A percentile compares a stretch with the other conserved stretches of the same genome.
phyloP scores from a whole-genome alignment of 805 yeast species.

The Jamesozyma hellenica region DNA sequence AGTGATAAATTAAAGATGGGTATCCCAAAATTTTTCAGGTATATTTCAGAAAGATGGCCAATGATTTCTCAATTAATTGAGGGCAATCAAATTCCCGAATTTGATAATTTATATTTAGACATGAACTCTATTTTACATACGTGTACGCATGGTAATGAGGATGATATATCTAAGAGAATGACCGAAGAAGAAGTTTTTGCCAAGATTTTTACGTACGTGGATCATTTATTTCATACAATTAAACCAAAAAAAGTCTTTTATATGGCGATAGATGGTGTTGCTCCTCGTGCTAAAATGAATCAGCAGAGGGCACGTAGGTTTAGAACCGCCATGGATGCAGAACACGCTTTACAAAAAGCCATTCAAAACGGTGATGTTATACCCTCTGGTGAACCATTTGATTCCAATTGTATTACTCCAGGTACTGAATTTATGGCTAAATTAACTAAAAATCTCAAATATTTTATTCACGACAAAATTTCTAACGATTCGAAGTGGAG shows the following conservation, averaged over 20 bases:
- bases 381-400: slow-evolving; percentile 75
- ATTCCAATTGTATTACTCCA: slow-evolving; percentile 88
- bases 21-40: slow-evolving; percentile 93
- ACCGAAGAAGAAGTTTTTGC: slow-evolving; percentile 88
- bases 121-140: slow-evolving; percentile 95
- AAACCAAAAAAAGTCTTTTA: slow-evolving; percentile 78
- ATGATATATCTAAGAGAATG: slow-evolving; percentile 48
- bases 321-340: slow-evolving; percentile 88
- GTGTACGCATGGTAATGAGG: slow-evolving; percentile 82
- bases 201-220: slow-evolving; percentile 88
- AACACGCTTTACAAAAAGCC: slow-evolving; percentile 65
- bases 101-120: slow-evolving; percentile 88
- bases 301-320: slow-evolving; percentile 95
- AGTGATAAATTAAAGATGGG: slow-evolving; percentile 40
- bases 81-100: slow-evolving; percentile 78
- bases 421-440: slow-evolving; percentile 96
- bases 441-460: slow-evolving; percentile 69
- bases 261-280: slow-evolving; percentile 98
- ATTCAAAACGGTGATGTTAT: slow-evolving; percentile 59
- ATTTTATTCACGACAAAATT: slow-evolving; percentile 79
- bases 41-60: slow-evolving; percentile 98
- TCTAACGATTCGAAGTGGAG: slow-evolving; percentile 85
- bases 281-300: slow-evolving; percentile 97
- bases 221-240: slow-evolving; percentile 80
- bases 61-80: slow-evolving; percentile 78